Percentiles rank a stretch among this genome's conserved stretches.
These are phyloP conservation scores for Capsella rubella DNA, from an alignment of 441 rosid genomes.

Conservation along the genomic window DNA sequence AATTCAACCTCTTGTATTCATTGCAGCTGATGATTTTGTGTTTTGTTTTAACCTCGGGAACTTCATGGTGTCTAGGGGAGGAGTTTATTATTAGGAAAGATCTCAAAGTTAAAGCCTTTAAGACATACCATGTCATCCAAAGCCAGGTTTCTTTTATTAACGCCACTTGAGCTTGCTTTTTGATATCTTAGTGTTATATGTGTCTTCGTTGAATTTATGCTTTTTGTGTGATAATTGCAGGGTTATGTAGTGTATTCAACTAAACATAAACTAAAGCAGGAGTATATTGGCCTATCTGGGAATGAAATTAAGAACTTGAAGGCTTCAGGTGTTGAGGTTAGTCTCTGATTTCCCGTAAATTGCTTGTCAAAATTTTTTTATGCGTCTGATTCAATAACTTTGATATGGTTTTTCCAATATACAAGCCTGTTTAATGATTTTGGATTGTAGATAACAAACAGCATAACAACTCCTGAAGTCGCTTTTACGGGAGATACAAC, in stretches of 20 bases:
- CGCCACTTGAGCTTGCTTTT: slow-evolving; percentile 1
- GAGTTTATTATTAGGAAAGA: slow-evolving; percentile 77
- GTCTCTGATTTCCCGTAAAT: slow-evolving; percentile 36
- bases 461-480: slow-evolving; percentile 70
- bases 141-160: slow-evolving; percentile 64
- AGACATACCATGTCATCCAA: slow-evolving; percentile 83
- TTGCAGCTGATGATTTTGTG: slow-evolving; percentile 6
- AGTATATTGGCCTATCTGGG: slow-evolving; percentile 73
- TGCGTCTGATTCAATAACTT: neutral
- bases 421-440: slow-evolving; percentile 29
- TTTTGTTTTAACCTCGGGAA: slow-evolving; percentile 14
- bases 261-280: slow-evolving; percentile 78
- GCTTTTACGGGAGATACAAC: slow-evolving; percentile 96
- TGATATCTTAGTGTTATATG: neutral
- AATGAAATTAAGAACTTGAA: slow-evolving; percentile 79
- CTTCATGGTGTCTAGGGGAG: slow-evolving; percentile 68
- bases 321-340: slow-evolving; percentile 83
- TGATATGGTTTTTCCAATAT: slow-evolving; percentile 3
- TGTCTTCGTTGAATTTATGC: slow-evolving; percentile 8
- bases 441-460: slow-evolving; percentile 73
- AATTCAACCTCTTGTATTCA: slow-evolving; percentile 21
- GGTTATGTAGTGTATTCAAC: slow-evolving; percentile 85
- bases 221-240: slow-evolving; percentile 51
- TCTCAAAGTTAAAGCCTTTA: slow-evolving; percentile 90
- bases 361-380: neutral